A percentile compares a stretch with the other conserved stretches of the same genome.
phyloP scores from a whole-genome alignment of 768 basidiomycete species.

The Exidia glandulosa region DNA sequence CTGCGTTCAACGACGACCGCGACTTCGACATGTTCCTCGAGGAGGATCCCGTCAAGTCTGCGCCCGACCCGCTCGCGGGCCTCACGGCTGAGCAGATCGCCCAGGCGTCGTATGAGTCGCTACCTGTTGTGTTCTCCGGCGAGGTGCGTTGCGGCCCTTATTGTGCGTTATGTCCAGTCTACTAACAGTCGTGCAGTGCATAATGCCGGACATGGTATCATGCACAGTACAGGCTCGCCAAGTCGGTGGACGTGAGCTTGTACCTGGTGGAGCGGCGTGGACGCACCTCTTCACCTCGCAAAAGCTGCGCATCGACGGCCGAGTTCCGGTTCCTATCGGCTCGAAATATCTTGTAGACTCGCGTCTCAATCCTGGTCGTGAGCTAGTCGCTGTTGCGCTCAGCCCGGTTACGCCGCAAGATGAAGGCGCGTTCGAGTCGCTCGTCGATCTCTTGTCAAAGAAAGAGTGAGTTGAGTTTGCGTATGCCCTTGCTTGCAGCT shows the following conservation, averaged over 20 bases:
- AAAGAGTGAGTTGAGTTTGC: conserved; percentile 50
- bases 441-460: conserved; percentile 55
- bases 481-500: conserved; percentile 1
- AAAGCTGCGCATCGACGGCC: conserved; percentile 67
- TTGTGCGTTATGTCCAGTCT: not conserved
- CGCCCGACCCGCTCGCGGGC: not conserved
- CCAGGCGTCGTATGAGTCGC: conserved; percentile 41
- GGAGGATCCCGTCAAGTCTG: conserved; percentile 17
- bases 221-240: conserved; percentile 50
- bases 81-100: conserved; percentile 26
- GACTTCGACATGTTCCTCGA: conserved; percentile 83
- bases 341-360: conserved; percentile 69
- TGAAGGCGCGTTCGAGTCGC: conserved; percentile 43
- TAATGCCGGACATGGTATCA: not conserved
- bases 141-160: conserved; percentile 36
- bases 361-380: conserved; percentile 64
- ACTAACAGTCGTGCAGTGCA: not conserved
- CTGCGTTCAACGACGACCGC: too few species aligned
- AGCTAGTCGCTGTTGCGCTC: conserved; percentile 70
- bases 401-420: conserved; percentile 36
- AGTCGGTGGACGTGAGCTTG: conserved; percentile 61
- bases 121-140: conserved; percentile 61
- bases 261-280: conserved; percentile 55
- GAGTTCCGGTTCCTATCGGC: conserved; percentile 68
- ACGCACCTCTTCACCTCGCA: conserved; percentile 61